These are phyloP conservation scores for Suillus clintonianus DNA, from an alignment of 768 basidiomycete genomes.

Conservation along the genomic window DNA sequence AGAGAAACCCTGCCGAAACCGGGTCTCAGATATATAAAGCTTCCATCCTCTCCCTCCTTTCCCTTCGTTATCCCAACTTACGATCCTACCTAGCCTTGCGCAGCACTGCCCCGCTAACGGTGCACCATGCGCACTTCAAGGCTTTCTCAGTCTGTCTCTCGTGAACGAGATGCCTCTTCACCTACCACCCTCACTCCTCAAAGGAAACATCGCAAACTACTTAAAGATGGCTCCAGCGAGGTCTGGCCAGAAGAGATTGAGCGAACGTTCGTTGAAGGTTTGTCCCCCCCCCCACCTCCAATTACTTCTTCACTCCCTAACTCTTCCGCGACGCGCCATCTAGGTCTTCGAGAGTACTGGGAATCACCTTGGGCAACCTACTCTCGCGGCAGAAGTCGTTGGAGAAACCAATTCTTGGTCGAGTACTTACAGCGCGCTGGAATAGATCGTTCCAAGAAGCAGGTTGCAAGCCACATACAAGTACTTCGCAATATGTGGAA, in stretches of 20 bases:
- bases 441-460: conserved; percentile 78
- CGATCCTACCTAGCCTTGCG: neutral
- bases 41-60: conserved; percentile 17
- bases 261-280: conserved; percentile 75
- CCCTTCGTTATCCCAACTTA: conserved; percentile 12
- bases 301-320: conserved; percentile 1
- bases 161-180: conserved; percentile 17
- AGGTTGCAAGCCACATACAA: conserved; percentile 88
- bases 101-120: neutral
- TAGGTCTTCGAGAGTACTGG: conserved; percentile 79
- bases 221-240: conserved; percentile 77
- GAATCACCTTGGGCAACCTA: conserved; percentile 80
- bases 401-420: conserved; percentile 86
- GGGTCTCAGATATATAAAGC: conserved; percentile 37
- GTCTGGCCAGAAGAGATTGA: conserved; percentile 85
- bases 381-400: conserved; percentile 75
- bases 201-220: conserved; percentile 80
- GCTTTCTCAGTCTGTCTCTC: conserved; percentile 11
- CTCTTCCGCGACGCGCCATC: neutral
- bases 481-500: conserved; percentile 89
- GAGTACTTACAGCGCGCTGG: conserved; percentile 73
- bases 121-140: conserved; percentile 25
- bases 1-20: conserved; percentile 29
- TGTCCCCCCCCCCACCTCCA: conserved; percentile 3
- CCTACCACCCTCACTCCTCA: conserved; percentile 56